These are phyloP conservation scores for Grosmannia huntii DNA, from an alignment of 2,329 filamentous ascomycete species.

Conservation along the genomic window DNA sequence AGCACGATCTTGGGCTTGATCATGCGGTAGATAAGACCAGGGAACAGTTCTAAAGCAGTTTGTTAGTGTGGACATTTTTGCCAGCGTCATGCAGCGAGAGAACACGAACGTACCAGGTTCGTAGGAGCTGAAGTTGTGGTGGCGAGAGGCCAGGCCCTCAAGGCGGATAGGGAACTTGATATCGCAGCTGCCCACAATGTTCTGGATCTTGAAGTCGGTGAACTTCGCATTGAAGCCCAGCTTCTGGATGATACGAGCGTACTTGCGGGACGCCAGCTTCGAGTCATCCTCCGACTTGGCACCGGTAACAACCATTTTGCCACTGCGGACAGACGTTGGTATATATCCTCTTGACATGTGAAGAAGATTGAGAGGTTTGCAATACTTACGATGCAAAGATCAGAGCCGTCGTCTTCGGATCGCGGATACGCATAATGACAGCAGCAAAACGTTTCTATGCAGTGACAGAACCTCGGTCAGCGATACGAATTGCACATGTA, in stretches of 20 bases:
- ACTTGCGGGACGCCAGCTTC: conserved; percentile 93
- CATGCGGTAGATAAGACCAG: conserved; percentile 99
- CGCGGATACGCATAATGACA: conserved; percentile 99
- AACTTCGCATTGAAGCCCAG: conserved; percentile 99
- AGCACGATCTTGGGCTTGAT: conserved; percentile 99
- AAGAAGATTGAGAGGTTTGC: not conserved
- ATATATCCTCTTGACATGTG: not conserved
- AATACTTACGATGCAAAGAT: conserved; percentile 58
- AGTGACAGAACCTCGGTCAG: not conserved
- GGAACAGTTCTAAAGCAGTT: conserved; percentile 62
- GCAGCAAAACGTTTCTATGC: conserved; percentile 76
- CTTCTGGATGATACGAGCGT: conserved; percentile 98
- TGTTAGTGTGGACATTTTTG: not conserved
- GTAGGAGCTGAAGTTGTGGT: conserved; percentile 99
- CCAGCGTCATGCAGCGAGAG: not conserved
- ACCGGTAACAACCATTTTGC: conserved; percentile 99
- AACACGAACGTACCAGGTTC: conserved; percentile 43
- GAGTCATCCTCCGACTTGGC: conserved; percentile 97
- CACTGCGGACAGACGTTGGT: conserved; percentile 33
- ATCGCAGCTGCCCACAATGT: conserved; percentile 96
- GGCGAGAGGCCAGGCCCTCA: conserved; percentile 90
- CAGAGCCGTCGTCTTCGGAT: conserved; percentile 94
- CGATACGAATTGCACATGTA: not conserved
- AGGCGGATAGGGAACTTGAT: conserved; percentile 99
- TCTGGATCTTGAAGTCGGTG: conserved; percentile 99